These are phyloP conservation scores for Guillardia theta DNA, from an alignment of 78 protist species.

Conservation along the genomic window DNA sequence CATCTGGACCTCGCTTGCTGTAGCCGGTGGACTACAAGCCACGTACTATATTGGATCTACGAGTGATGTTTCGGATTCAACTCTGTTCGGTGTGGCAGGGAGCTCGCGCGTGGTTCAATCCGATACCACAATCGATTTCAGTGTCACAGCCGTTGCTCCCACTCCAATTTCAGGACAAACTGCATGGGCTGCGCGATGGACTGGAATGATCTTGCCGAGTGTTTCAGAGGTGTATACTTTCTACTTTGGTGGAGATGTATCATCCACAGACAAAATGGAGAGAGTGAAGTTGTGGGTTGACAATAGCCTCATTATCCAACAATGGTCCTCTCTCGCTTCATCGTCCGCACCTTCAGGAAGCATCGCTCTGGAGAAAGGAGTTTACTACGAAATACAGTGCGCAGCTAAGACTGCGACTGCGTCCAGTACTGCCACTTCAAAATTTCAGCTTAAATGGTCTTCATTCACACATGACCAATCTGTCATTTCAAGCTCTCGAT, in stretches of 20 bases:
- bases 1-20: neutral
- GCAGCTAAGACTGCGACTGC: neutral
- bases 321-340: neutral
- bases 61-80: neutral
- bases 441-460: neutral
- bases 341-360: neutral
- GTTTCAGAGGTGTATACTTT: neutral
- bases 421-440: neutral
- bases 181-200: conserved; percentile 16
- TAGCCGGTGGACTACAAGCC: neutral
- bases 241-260: neutral
- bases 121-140: neutral
- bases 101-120: neutral
- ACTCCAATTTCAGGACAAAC: neutral
- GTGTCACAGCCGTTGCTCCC: neutral
- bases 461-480: neutral
- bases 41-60: neutral
- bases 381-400: neutral
- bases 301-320: neutral
- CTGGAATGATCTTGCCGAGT: neutral
- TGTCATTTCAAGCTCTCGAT: neutral
- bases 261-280: neutral
- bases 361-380: neutral
- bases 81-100: neutral
- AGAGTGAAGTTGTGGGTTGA: conserved; percentile 8